Evolutionary conservation across 2,329 filamentous ascomycete genomes (phyloP).

Genomic region (Cladophialophora psammophila): DNA sequence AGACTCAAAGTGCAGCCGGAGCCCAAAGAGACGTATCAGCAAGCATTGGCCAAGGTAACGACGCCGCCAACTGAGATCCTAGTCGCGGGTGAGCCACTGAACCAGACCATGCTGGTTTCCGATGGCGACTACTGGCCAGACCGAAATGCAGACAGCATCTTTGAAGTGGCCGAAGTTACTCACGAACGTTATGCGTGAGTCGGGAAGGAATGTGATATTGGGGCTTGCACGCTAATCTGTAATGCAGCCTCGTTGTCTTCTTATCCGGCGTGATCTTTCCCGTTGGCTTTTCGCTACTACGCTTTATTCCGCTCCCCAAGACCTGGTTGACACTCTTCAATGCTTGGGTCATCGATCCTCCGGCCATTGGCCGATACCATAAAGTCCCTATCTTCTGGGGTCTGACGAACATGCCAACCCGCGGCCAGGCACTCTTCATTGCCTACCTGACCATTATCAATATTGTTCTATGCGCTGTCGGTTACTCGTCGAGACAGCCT

Average conservation of each 20-base stretch:
- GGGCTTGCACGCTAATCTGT: not conserved
- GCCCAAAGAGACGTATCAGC: conserved; percentile 15
- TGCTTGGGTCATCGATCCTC: conserved; percentile 16
- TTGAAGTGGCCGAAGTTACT: conserved; percentile 8
- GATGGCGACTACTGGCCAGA: conserved; percentile 11
- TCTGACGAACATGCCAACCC: conserved; percentile 39
- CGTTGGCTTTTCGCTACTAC: conserved; percentile 16
- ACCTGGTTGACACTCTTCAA: conserved; percentile 18
- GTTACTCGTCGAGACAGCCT: conserved; percentile 39
- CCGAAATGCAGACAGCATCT: conserved; percentile 14
- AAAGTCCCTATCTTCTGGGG: conserved; percentile 32
- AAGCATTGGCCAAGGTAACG: conserved; percentile 14
- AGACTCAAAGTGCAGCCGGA: conserved; percentile 1
- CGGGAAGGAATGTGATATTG: not conserved
- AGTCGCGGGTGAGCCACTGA: conserved; percentile 2
- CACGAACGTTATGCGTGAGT: conserved; percentile 19
- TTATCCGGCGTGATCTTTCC: conserved; percentile 17
- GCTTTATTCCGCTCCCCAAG: conserved; percentile 9
- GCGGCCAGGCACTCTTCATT: conserved; percentile 43
- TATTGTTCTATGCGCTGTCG: conserved; percentile 42
- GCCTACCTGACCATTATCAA: conserved; percentile 43
- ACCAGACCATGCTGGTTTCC: conserved; percentile 7
- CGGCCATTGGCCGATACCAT: conserved; percentile 11
- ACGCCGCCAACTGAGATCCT: conserved; percentile 7
- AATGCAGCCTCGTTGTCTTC: conserved; percentile 15